Evolutionary conservation across 176 grass and related monocot species (phyloP).

Genomic region (Tuctoria greenei): DNA sequence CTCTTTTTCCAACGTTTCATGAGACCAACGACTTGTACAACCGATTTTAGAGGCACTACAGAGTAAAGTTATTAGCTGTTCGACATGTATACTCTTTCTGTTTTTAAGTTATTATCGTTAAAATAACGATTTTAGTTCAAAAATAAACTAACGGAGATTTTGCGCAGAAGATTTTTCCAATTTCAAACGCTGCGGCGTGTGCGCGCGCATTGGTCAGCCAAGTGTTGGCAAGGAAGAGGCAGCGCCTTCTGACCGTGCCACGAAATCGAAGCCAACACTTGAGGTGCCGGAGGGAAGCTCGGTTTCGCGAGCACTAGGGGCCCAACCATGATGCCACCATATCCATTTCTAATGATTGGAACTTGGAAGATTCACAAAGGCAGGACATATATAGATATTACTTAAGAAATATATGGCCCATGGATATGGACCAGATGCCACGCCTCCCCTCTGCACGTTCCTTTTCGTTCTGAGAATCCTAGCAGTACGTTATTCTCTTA

Average conservation of each 20-base stretch:
- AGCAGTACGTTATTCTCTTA: no score
- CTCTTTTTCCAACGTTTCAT: neutral
- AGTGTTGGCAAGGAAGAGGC: neutral
- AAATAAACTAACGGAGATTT: neutral
- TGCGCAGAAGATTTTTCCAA: neutral
- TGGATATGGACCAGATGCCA: neutral
- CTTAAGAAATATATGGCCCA: neutral
- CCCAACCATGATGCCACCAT: neutral
- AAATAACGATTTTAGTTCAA: neutral
- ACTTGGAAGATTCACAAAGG: neutral
- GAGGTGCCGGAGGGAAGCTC: neutral
- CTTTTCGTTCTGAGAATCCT: no score
- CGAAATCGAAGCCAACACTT: neutral
- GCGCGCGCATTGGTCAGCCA: neutral
- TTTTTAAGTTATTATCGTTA: neutral
- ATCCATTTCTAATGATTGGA: slow-evolving; percentile 13
- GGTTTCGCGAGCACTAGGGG: neutral
- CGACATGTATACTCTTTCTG: neutral
- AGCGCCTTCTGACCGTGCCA: neutral
- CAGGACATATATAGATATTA: neutral
- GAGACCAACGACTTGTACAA: neutral
- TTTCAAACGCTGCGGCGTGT: neutral
- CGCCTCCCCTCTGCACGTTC: no score
- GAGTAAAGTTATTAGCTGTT: neutral
- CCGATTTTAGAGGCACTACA: neutral